Evolutionary conservation across 2,329 filamentous ascomycete species (phyloP).

Genomic region (Cladosporium halotolerans): DNA sequence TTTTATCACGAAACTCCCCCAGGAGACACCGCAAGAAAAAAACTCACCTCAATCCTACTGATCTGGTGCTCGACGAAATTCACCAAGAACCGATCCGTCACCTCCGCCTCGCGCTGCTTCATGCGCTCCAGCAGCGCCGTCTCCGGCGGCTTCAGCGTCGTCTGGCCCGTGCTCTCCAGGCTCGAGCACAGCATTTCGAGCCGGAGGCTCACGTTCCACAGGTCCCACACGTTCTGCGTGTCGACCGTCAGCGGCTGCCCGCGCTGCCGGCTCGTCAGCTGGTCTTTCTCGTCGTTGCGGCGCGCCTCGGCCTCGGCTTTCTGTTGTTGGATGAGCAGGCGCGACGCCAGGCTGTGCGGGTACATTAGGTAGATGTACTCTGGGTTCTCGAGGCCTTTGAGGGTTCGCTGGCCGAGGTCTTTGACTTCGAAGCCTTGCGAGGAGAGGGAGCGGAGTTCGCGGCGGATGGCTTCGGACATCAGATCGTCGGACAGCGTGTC

Average conservation of each 20-base stretch:
- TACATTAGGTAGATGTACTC: conserved; percentile 95
- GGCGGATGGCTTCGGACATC: conserved; percentile 69
- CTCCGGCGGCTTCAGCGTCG: conserved; percentile 69
- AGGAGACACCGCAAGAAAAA: background rate
- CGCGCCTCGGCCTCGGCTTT: conserved; percentile 37
- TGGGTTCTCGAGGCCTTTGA: conserved; percentile 96
- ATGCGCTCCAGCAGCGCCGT: conserved; percentile 72
- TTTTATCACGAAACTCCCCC: background rate
- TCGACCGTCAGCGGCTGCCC: conserved; percentile 69
- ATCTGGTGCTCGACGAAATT: conserved; percentile 94
- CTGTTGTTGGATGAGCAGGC: conserved; percentile 64
- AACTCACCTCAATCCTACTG: conserved; percentile 82
- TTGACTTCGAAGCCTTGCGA: conserved; percentile 95
- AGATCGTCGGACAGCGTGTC: conserved; percentile 71
- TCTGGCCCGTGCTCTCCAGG: conserved; percentile 63
- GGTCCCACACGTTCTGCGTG: conserved; percentile 75
- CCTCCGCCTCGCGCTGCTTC: conserved; percentile 68
- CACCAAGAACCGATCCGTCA: conserved; percentile 80
- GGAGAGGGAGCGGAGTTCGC: conserved; percentile 78
- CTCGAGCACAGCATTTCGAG: conserved; percentile 89
- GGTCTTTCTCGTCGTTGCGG: conserved; percentile 30
- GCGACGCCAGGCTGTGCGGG: conserved; percentile 76
- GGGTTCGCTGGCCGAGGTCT: conserved; percentile 86
- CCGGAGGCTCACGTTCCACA: conserved; percentile 84
- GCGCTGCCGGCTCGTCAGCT: conserved; percentile 49